These are phyloP conservation scores for Xylaria polymorpha DNA, from an alignment of 2,329 filamentous ascomycete species.

Conservation along the genomic window DNA sequence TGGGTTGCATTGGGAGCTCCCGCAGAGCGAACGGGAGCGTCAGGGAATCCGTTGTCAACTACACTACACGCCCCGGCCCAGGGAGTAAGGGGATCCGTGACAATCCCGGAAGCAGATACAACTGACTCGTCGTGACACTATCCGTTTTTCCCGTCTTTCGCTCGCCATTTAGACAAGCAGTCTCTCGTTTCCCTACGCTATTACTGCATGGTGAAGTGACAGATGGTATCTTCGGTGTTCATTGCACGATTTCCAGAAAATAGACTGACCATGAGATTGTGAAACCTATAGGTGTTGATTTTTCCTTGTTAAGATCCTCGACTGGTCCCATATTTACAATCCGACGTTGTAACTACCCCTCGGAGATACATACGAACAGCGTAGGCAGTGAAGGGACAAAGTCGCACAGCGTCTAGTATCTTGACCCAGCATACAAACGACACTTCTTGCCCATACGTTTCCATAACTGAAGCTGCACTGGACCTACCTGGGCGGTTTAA, in stretches of 20 bases:
- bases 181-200: background rate
- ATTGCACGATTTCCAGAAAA: conserved; percentile 12
- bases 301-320: conserved; percentile 8
- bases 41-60: conserved; percentile 24
- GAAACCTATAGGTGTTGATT: conserved; percentile 28
- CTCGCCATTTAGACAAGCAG: conserved; percentile 12
- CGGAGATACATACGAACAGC: conserved; percentile 19
- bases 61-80: background rate
- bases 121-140: conserved; percentile 11
- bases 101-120: conserved; percentile 19
- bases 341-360: conserved; percentile 23
- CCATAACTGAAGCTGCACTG: conserved; percentile 16
- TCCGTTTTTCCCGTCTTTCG: conserved; percentile 8
- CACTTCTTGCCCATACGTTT: conserved; percentile 22
- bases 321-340: conserved; percentile 15
- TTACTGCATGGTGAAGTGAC: conserved; percentile 18
- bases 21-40: conserved; percentile 32
- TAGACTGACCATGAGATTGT: conserved; percentile 33
- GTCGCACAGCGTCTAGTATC: conserved; percentile 14
- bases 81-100: conserved; percentile 18
- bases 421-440: conserved; percentile 23
- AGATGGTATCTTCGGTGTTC: conserved; percentile 17
- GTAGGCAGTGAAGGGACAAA: conserved; percentile 19
- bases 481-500: conserved; percentile 16
- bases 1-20: conserved; percentile 25